Evolutionary conservation across 352 stramenopile species (phyloP), one percentile per base, ranked within the genome.

Genomic region (Pythium aristosporum): DNA sequence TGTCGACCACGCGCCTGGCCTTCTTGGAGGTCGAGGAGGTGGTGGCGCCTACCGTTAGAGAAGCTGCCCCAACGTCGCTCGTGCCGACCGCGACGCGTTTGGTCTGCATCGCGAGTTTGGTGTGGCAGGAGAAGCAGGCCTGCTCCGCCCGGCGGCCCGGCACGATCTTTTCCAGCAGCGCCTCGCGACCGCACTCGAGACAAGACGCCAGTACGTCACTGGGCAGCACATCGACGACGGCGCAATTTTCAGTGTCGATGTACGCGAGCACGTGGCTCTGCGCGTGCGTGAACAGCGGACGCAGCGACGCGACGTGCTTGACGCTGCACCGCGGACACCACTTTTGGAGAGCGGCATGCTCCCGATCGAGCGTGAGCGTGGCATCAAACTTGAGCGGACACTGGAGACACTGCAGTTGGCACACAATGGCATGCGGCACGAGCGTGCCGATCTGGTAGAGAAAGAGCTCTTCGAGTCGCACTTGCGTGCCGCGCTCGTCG

Each of bases 261-360:
- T 91, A 91, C 34, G 82, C 76, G 21, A 90, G 47, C 32, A 91
- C 55, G 23, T 80, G 70, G 68, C 82, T 92, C 44, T 78, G 69
- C 1, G 69, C 74, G 67, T 95, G 86, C 3, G 85, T 78, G 56
- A 95, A 88, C 41, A 90, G 73, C 5, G 86, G 79, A 6, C 73
- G 76, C 57, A 95, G 72, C 9, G 70, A n/a, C 39, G 92, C 73
- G 11, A 85, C 70, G 43, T 95, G 86, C 44, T 89, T 77, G 23
- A 78, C 68, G 55, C 84, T 93, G 69, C 86, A 95, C 16, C 86
- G 72, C 13, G 84, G 84, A 67, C 86, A 95, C 86, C 86, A 95
- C 55, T 91, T 89, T 23, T 85, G 84, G 5, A 92, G 57, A 21
- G 61, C 52, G 0, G 74, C 41, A 5, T 67, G 62, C 9, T 56